A percentile compares a stretch with the other conserved stretches of the same genome.
Conservation (phyloP, 2,329 filamentous ascomycete species). For the Aspergillus proliferans region DNA sequence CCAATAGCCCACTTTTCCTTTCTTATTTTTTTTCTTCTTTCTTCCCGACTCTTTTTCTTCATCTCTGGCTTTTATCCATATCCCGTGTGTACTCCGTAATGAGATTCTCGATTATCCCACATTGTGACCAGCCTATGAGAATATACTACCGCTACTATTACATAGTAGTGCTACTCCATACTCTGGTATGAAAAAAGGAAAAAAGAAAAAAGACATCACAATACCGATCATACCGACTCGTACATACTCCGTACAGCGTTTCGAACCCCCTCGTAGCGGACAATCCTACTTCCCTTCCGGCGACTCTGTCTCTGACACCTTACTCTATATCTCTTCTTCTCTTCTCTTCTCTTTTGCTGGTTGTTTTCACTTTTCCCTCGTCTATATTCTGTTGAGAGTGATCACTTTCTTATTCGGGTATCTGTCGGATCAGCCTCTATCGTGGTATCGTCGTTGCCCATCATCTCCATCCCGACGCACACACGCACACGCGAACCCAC, state of each 20-base stretch:
- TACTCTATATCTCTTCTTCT: constrained; percentile 1
- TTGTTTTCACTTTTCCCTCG: constrained; percentile 5
- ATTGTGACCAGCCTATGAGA: neutral
- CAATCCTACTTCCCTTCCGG: constrained; percentile 20
- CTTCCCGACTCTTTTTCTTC: neutral
- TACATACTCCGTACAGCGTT: neutral
- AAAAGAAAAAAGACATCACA: neutral
- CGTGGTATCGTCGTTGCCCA: neutral
- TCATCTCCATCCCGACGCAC: neutral
- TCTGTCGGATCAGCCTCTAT: neutral
- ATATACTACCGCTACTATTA: neutral
- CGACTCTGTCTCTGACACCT: constrained; percentile 8
- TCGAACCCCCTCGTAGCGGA: constrained; percentile 10
- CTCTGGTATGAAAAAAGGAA: neutral
- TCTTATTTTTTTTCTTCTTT: neutral
- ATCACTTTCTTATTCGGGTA: neutral
- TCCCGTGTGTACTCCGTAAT: neutral
- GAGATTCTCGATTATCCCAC: neutral
- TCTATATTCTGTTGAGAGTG: constrained; percentile 1
- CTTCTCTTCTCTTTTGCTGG: neutral
- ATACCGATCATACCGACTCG: neutral
- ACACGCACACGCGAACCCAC: neutral
- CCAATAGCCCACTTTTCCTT: neutral
- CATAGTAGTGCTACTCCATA: neutral
- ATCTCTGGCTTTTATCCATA: neutral